A percentile compares a stretch with the other conserved stretches of the same genome.
These are phyloP conservation scores for Phytophthora meadii DNA, from an alignment of 352 stramenopile genomes.

Conservation along the genomic window DNA sequence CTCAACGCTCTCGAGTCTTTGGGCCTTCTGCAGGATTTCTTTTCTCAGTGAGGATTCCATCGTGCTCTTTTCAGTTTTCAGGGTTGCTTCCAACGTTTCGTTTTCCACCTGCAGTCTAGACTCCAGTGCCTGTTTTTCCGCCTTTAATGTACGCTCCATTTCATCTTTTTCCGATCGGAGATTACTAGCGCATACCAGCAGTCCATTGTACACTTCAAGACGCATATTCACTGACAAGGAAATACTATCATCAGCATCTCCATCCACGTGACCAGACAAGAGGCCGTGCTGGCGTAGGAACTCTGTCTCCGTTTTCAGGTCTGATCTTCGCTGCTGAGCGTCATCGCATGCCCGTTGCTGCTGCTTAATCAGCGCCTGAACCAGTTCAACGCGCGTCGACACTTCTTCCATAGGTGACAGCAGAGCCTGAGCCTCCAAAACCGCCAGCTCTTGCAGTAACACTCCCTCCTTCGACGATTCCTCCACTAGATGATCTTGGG, in stretches of 20 bases:
- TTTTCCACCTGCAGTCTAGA: too few species aligned
- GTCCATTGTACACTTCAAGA: slow-evolving; percentile 37
- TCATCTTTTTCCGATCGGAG: slow-evolving; percentile 21
- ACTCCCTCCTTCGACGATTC: slow-evolving; percentile 32
- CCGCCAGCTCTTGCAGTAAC: slow-evolving; percentile 29
- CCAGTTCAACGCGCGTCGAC: slow-evolving; percentile 28
- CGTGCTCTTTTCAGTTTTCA: slow-evolving; percentile 3
- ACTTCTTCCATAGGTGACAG: slow-evolving; percentile 3
- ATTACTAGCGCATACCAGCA: slow-evolving; percentile 18
- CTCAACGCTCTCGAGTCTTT: slow-evolving; percentile 22
- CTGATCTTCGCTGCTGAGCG: slow-evolving; percentile 15
- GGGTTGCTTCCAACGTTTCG: too few species aligned
- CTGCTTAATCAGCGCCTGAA: slow-evolving; percentile 37
- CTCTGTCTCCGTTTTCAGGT: slow-evolving; percentile 14
- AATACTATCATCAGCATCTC: not conserved
- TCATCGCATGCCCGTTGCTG: slow-evolving; percentile 15
- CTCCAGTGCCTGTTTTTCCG: not conserved
- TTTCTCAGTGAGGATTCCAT: slow-evolving; percentile 11
- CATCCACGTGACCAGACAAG: not conserved
- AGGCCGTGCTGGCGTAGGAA: slow-evolving; percentile 35
- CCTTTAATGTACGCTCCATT: slow-evolving; percentile 1
- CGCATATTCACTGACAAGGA: slow-evolving; percentile 23
- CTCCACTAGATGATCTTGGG: slow-evolving; percentile 25
- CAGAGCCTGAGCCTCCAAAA: not conserved
- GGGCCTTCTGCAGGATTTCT: slow-evolving; percentile 6